A percentile compares a stretch with the other conserved stretches of the same genome.
Evolutionary conservation across 148 eudicot species (phyloP).

Genomic region (Rhododendron molle): DNA sequence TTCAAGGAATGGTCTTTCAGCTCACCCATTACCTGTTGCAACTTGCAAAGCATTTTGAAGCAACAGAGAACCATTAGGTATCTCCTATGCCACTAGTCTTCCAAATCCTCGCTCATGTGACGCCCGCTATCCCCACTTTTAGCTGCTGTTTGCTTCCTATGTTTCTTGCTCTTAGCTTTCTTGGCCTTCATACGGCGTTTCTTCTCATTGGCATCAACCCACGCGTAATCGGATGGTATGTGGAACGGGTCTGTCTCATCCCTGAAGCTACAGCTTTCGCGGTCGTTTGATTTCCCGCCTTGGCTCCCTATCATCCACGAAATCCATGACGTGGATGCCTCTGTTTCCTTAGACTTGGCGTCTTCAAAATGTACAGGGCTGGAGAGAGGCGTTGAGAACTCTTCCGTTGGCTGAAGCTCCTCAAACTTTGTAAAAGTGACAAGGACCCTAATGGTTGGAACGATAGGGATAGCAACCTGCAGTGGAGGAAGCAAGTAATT

Average conservation of each 20-base stretch:
- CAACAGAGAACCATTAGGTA: background rate
- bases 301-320: constrained; percentile 86
- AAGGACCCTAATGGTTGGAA: constrained; percentile 89
- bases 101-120: constrained; percentile 41
- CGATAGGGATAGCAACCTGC: constrained; percentile 93
- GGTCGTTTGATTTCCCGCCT: constrained; percentile 58
- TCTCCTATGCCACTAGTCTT: constrained; percentile 16
- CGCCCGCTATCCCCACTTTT: constrained; percentile 41
- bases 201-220: constrained; percentile 92
- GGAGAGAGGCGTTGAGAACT: constrained; percentile 85
- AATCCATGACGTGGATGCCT: constrained; percentile 71
- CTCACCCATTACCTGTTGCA: no score
- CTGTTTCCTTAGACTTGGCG: constrained; percentile 57
- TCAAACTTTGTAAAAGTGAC: constrained; percentile 93
- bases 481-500: background rate
- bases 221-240: constrained; percentile 80
- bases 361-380: constrained; percentile 82
- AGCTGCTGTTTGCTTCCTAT: constrained; percentile 25
- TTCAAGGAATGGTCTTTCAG: no score
- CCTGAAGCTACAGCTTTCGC: constrained; percentile 46
- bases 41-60: no score
- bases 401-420: constrained; percentile 75
- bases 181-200: constrained; percentile 81
- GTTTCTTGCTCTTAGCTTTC: constrained; percentile 76
- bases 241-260: constrained; percentile 77